Evolutionary conservation across 345 rosid species (phyloP), one percentile per base, ranked within the genome.

Genomic region (Eucalyptus regnans): DNA sequence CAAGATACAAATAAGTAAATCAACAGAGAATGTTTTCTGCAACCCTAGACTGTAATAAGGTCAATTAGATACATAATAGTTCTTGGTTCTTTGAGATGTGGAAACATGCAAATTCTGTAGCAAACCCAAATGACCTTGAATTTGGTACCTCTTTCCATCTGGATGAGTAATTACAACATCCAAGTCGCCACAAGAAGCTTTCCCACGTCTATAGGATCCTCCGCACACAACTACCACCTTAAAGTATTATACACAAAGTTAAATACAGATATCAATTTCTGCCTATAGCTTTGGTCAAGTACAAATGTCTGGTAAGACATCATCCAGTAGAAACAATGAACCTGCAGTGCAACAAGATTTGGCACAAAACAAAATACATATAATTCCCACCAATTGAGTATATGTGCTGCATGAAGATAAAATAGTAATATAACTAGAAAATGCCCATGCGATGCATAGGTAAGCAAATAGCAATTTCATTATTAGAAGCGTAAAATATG

Each of bases 151-250:
- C 91, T 94, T 94, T 86, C 97, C 94, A 93, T 98, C 99, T 87
- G 96, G 97, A 92, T 98, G 99, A 22, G 97, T 97, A 86, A 97
- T 93, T 64, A 98, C 91, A 44, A 98, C 90, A 89, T 98, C 99
- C 89, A 98, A 86, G 92, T 98, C 99, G 86, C 99, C 99, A 90
- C 99, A 97, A 83, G 97, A 94, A 91, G 98, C 93, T 90, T 96
- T 98, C 89, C 99, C 99, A 88, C 99, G 98, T 92, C 99, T 97
- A 87, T 94, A 98, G 89, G 99, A 98, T 91, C 99, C 99, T 89
- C 99, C 99, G 87, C 99, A 98, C 62, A 95, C 90, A 91, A 98
- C 92, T 87, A 86, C 22, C 88, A 94, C 97, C 99, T 97, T 66
- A 62, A 89, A 84, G 50, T 29, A 33, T 43, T 9, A 87, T 90